phyloP scores from a whole-genome alignment of 495 filamentous ascomycete genomes.

The Arthonia radiata region DNA sequence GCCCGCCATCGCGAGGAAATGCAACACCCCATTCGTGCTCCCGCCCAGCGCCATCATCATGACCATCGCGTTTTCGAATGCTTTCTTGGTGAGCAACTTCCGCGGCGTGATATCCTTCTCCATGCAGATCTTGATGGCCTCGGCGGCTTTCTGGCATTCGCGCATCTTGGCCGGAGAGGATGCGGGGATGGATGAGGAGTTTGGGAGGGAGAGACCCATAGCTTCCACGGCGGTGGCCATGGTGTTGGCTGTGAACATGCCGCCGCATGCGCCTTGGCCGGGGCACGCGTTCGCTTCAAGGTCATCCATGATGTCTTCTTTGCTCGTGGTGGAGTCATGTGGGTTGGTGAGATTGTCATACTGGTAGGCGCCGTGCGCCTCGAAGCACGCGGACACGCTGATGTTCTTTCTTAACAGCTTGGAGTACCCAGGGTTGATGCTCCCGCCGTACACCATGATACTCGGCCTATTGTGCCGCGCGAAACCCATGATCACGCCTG shows the following conservation, averaged over 20 bases:
- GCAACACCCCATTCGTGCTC: slow-evolving; percentile 77
- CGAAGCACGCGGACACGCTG: slow-evolving; percentile 80
- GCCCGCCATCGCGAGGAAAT: slow-evolving; percentile 85
- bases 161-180: slow-evolving; percentile 72
- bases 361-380: slow-evolving; percentile 66
- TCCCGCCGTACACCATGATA: slow-evolving; percentile 71
- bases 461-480: slow-evolving; percentile 79
- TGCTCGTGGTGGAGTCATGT: slow-evolving; percentile 30
- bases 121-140: slow-evolving; percentile 67
- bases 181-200: slow-evolving; percentile 75
- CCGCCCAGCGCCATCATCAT: slow-evolving; percentile 85
- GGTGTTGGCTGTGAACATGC: slow-evolving; percentile 93
- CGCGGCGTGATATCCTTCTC: slow-evolving; percentile 67
- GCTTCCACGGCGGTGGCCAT: slow-evolving; percentile 93
- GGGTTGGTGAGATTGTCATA: slow-evolving; percentile 42
- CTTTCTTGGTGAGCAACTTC: slow-evolving; percentile 58
- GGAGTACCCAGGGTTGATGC: slow-evolving; percentile 69
- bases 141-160: slow-evolving; percentile 69
- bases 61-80: slow-evolving; percentile 83
- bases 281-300: slow-evolving; percentile 72
- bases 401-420: slow-evolving; percentile 51
- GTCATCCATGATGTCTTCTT: slow-evolving; percentile 66
- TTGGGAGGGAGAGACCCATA: slow-evolving; percentile 77
- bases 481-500: slow-evolving; percentile 60
- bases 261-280: slow-evolving; percentile 81